Conservation (phyloP, 108 stramenopile species). For the Pseudonitzschia pungens region DNA sequence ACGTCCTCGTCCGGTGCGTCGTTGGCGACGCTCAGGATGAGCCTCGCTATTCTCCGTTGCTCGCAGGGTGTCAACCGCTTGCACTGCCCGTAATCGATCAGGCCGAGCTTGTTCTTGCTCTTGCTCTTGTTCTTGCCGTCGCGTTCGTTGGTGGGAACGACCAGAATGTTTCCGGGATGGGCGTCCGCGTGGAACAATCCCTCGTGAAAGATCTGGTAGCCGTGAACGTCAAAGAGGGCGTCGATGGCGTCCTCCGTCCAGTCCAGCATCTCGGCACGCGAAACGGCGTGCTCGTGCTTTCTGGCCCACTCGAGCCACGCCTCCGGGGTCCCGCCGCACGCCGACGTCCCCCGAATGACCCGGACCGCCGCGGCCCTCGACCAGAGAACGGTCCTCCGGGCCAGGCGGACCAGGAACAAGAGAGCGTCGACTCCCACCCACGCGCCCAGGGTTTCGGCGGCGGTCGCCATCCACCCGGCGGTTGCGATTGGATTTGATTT, state of each 20-base stretch:
- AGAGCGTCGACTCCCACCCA: conserved; percentile 62
- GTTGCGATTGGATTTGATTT: too few species aligned
- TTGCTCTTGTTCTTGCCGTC: not conserved
- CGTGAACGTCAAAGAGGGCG: conserved; percentile 77
- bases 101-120: conserved; percentile 34
- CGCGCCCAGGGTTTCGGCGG: conserved; percentile 29
- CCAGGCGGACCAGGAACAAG: conserved; percentile 50
- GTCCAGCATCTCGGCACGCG: conserved; percentile 39
- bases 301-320: conserved; percentile 64
- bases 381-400: conserved; percentile 45
- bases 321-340: conserved; percentile 32
- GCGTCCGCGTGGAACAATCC: conserved; percentile 68
- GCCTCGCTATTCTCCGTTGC: conserved; percentile 50
- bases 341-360: conserved; percentile 35
- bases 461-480: conserved; percentile 41
- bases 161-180: conserved; percentile 69
- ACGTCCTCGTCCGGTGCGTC: conserved; percentile 61
- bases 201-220: conserved; percentile 73
- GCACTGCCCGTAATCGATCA: conserved; percentile 80
- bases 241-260: conserved; percentile 58
- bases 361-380: conserved; percentile 41
- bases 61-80: conserved; percentile 55
- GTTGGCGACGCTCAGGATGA: conserved; percentile 71
- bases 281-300: conserved; percentile 36
- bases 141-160: conserved; percentile 33